Percentiles rank a stretch among this genome's conserved stretches.
Evolutionary conservation across 108 stramenopile species (phyloP).

Genomic region (Nitzschia inconspicua): DNA sequence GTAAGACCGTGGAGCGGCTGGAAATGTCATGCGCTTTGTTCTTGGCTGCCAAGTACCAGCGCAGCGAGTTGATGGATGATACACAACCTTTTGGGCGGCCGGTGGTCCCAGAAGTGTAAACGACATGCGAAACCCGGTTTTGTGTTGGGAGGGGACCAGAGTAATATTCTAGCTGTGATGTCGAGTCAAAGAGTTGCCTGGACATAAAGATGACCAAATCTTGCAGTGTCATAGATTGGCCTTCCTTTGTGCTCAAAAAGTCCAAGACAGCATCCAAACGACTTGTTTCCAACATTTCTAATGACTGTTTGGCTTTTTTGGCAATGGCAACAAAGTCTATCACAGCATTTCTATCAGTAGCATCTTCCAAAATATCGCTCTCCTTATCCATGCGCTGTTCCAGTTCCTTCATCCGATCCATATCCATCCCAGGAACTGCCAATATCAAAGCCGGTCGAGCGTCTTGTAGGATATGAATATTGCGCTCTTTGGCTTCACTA

Average conservation of each 20-base stretch:
- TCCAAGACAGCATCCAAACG: too few relatives aligned
- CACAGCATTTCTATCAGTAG: not conserved
- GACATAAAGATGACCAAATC: too few relatives aligned
- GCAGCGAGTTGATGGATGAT: conserved; percentile 59
- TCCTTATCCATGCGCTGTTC: not conserved
- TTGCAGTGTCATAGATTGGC: too few relatives aligned
- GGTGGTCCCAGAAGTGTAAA: conserved; percentile 96
- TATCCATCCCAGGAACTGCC: conserved; percentile 34
- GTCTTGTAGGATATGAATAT: conserved; percentile 56
- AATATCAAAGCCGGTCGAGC: conserved; percentile 55
- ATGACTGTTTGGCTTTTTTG: too few relatives aligned
- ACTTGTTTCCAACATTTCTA: too few relatives aligned
- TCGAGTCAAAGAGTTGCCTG: too few relatives aligned
- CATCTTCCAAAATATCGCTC: not conserved
- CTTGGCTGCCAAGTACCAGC: conserved; percentile 61
- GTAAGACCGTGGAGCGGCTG: conserved; percentile 44
- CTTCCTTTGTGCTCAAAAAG: too few relatives aligned
- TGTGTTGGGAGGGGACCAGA: too few relatives aligned
- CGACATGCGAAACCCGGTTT: conserved; percentile 63
- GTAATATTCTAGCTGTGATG: too few relatives aligned
- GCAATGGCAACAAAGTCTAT: not conserved
- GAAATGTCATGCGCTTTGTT: conserved; percentile 54
- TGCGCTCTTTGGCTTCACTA: conserved; percentile 60
- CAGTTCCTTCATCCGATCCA: conserved; percentile 18
- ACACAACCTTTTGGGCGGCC: conserved; percentile 92